A percentile compares a stretch with the other conserved stretches of the same genome.
phyloP scores from a whole-genome alignment of 2,329 filamentous ascomycete genomes.

The Cercospora sojina region DNA sequence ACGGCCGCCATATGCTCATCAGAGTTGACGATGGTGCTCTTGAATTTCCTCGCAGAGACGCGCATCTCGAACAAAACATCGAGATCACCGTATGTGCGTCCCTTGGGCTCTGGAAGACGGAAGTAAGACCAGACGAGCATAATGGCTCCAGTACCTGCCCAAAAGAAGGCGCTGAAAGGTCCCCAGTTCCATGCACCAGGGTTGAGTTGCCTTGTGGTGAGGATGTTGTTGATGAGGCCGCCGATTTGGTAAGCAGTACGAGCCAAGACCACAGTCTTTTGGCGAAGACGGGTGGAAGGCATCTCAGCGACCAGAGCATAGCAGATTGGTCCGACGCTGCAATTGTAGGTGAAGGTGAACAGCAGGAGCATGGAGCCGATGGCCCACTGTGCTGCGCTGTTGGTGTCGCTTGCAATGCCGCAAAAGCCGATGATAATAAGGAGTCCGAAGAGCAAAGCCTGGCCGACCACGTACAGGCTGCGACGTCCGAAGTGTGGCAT shows the following conservation, averaged over 20 bases:
- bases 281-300: constrained; percentile 31
- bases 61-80: constrained; percentile 46
- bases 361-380: constrained; percentile 28
- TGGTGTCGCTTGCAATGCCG: constrained; percentile 16
- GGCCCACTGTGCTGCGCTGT: constrained; percentile 22
- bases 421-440: constrained; percentile 31
- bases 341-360: constrained; percentile 27
- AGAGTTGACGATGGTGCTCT: constrained; percentile 20
- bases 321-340: constrained; percentile 30
- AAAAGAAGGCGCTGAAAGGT: constrained; percentile 40
- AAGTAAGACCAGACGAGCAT: constrained; percentile 45
- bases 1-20: constrained; percentile 11
- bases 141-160: constrained; percentile 39
- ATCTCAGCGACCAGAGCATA: constrained; percentile 34
- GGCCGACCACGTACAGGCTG: constrained; percentile 37
- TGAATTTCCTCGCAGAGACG: constrained; percentile 43
- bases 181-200: constrained; percentile 25
- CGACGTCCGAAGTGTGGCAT: constrained; percentile 39
- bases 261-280: constrained; percentile 35
- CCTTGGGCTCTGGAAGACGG: constrained; percentile 46
- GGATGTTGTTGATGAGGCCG: constrained; percentile 26
- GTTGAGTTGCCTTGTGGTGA: constrained; percentile 27
- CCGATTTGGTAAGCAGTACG: constrained; percentile 30
- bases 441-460: constrained; percentile 16
- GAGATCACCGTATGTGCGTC: constrained; percentile 44